Evolutionary conservation across 805 yeast species (phyloP).

Genomic region (Starmerella tilneyi): DNA sequence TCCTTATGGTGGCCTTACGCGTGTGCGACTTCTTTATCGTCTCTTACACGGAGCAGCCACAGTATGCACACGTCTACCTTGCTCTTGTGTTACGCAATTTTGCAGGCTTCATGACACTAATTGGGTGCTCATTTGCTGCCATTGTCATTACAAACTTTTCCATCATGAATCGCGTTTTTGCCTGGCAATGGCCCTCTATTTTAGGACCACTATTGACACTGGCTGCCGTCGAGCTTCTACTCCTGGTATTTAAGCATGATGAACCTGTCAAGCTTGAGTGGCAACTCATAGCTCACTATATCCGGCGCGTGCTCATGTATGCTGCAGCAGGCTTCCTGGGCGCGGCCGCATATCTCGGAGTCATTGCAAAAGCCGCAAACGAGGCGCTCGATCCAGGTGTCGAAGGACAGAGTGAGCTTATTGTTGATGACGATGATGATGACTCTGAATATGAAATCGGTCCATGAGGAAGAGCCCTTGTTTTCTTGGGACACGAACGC

Average conservation of each 20-base stretch:
- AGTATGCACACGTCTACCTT: conserved; percentile 14
- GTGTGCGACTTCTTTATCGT: conserved; percentile 8
- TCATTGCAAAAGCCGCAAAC: conserved; percentile 23
- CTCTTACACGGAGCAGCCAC: conserved; percentile 2
- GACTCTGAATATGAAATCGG: conserved; percentile 22
- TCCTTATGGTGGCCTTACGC: conserved; percentile 11
- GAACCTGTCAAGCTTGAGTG: neutral
- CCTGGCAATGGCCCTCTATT: conserved; percentile 25
- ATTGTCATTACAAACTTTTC: conserved; percentile 19
- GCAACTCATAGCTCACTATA: neutral
- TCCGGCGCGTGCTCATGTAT: conserved; percentile 13
- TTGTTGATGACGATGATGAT: conserved; percentile 26
- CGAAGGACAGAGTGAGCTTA: conserved; percentile 26
- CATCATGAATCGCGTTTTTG: conserved; percentile 16
- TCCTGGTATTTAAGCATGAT: neutral
- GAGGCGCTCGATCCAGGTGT: conserved; percentile 24
- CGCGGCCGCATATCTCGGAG: conserved; percentile 23
- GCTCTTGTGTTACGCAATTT: conserved; percentile 20
- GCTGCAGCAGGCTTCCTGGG: conserved; percentile 24
- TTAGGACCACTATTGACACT: conserved; percentile 7
- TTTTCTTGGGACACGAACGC: neutral
- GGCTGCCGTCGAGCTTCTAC: neutral
- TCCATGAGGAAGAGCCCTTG: neutral
- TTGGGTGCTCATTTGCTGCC: conserved; percentile 21
- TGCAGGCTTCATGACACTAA: conserved; percentile 22